Percentiles rank a stretch among this genome's conserved stretches.
These are phyloP conservation scores for Mariannaea sp. DNA, from an alignment of 2,329 filamentous ascomycete species.

Conservation along the genomic window DNA sequence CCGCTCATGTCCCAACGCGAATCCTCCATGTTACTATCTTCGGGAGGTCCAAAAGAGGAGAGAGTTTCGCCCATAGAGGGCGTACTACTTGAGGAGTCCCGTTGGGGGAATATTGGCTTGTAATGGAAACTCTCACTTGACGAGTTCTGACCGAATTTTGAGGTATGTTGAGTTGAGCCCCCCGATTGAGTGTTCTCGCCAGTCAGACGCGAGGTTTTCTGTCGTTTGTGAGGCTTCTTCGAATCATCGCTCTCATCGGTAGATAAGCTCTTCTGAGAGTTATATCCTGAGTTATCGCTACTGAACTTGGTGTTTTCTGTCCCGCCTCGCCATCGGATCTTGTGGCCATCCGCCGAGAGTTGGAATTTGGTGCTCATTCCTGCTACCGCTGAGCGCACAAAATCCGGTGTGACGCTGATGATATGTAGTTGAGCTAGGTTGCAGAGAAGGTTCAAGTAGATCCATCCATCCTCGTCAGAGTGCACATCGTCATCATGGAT, in stretches of 20 bases:
- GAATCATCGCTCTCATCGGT: conserved; percentile 54
- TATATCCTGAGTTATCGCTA: conserved; percentile 63
- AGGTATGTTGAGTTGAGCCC: conserved; percentile 44
- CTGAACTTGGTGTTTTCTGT: conserved; percentile 66
- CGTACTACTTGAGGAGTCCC: conserved; percentile 52
- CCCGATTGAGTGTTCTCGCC: conserved; percentile 43
- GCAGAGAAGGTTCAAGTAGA: conserved; percentile 79
- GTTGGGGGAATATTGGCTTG: conserved; percentile 64
- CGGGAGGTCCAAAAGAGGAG: conserved; percentile 53
- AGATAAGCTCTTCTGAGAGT: conserved; percentile 53
- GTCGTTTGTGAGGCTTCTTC: conserved; percentile 52
- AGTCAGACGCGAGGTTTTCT: conserved; percentile 47
- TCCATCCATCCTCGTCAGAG: conserved; percentile 74
- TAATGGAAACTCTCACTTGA: conserved; percentile 62
- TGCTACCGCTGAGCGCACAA: conserved; percentile 72
- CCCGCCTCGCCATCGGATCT: conserved; percentile 79
- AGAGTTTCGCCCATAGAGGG: conserved; percentile 54
- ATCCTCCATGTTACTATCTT: conserved; percentile 55
- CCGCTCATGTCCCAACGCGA: conserved; percentile 54
- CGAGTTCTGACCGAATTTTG: conserved; percentile 48
- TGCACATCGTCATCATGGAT: conserved; percentile 52
- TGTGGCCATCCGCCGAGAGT: conserved; percentile 75
- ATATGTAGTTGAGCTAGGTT: conserved; percentile 86
- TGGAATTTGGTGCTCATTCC: conserved; percentile 78
- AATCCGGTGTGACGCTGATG: conserved; percentile 78